phyloP scores from a whole-genome alignment of 495 filamentous ascomycete genomes.

The Pyrenopolyporus hunteri region DNA sequence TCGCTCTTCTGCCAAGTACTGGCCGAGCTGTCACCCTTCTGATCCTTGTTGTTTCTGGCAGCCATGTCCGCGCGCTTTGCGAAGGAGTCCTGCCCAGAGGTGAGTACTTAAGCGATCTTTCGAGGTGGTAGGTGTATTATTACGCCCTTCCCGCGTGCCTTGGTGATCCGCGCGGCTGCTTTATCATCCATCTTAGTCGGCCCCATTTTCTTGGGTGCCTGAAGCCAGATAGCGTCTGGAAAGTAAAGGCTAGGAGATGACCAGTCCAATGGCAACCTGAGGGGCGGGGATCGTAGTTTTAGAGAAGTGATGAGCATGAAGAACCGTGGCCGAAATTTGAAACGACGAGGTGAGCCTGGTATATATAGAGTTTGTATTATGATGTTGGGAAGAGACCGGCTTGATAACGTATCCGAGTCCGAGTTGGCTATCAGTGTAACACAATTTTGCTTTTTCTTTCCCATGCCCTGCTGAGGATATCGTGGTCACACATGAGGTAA shows the following conservation, averaged over 20 bases:
- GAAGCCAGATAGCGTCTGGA: not conserved
- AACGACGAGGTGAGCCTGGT: not conserved
- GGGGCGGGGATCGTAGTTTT: too few species aligned
- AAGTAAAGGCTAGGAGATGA: not conserved
- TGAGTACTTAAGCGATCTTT: conserved; percentile 13
- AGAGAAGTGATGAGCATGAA: not conserved
- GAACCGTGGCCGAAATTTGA: not conserved
- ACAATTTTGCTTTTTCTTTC: conserved; percentile 26
- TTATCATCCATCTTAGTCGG: conserved; percentile 53
- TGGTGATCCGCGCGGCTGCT: conserved; percentile 52
- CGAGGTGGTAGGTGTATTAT: not conserved
- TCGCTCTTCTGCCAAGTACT: conserved; percentile 10
- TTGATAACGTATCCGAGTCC: not conserved
- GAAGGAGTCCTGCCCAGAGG: conserved; percentile 48
- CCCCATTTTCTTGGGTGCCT: conserved; percentile 40
- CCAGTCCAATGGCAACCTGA: too few species aligned
- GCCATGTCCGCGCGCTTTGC: conserved; percentile 51
- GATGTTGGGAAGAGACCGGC: conserved; percentile 2
- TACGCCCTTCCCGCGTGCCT: conserved; percentile 49
- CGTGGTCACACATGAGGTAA: conserved; percentile 9
- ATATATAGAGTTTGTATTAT: conserved; percentile 14
- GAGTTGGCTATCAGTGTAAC: conserved; percentile 1
- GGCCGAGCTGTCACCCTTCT: conserved; percentile 23
- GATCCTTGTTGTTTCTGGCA: conserved; percentile 46
- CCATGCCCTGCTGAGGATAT: conserved; percentile 13